Evolutionary conservation across 306 rosid species (phyloP).

Genomic region (Cucurbita ficifolia): DNA sequence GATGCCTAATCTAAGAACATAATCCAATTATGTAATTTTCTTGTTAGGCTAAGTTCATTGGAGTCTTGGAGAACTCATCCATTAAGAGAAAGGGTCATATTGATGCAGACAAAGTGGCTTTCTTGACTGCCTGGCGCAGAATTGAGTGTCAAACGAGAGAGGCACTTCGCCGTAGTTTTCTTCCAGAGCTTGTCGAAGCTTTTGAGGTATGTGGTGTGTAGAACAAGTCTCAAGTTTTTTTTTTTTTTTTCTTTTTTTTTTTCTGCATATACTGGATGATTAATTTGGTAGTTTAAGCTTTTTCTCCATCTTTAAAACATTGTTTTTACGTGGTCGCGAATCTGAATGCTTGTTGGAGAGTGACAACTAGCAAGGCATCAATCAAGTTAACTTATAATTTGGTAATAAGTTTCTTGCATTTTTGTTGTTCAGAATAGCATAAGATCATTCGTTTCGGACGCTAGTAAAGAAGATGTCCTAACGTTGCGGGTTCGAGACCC

Average conservation of each 20-base stretch:
- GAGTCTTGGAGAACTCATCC: conserved; percentile 25
- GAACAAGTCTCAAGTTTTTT: not conserved
- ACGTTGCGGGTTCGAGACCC: conserved; percentile 59
- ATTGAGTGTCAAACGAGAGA: conserved; percentile 70
- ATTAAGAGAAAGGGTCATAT: conserved; percentile 37
- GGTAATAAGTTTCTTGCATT: not conserved
- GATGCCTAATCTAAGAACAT: not conserved
- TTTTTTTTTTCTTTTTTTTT: too few species aligned
- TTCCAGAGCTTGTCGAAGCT: conserved; percentile 50
- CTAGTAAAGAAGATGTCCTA: conserved; percentile 34
- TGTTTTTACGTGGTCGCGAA: not conserved
- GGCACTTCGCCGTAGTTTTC: conserved; percentile 77
- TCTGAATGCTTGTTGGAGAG: not conserved
- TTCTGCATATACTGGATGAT: not conserved
- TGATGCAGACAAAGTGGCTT: conserved; percentile 48
- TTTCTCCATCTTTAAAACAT: not conserved
- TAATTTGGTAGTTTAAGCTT: not conserved
- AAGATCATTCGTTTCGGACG: conserved; percentile 33
- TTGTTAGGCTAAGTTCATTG: conserved; percentile 56
- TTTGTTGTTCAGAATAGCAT: conserved; percentile 33
- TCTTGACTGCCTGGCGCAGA: conserved; percentile 47
- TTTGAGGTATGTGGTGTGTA: conserved; percentile 50
- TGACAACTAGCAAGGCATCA: not conserved
- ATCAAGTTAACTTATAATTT: not conserved
- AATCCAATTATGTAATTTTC: not conserved